A percentile compares a stretch with the other conserved stretches of the same genome.
phyloP scores from a whole-genome alignment of 2,329 filamentous ascomycete species.

The Lojkania enalia region DNA sequence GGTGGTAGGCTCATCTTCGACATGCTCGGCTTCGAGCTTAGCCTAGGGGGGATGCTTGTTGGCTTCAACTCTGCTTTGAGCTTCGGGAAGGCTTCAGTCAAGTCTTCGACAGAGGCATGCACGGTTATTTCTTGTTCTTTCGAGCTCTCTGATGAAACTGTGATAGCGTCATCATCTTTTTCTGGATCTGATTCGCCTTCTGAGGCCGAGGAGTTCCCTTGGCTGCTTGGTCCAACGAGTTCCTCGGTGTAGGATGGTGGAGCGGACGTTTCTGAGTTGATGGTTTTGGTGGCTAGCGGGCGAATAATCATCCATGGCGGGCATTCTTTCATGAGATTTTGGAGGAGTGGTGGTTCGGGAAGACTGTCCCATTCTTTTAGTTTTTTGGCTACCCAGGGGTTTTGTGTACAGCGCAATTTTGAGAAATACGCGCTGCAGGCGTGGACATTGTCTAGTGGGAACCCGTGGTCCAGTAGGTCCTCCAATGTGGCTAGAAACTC shows the following conservation, averaged over 20 bases:
- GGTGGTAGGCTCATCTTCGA: slow-evolving; percentile 19
- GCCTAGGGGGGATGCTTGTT: slow-evolving; percentile 10
- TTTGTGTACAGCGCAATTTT: slow-evolving; percentile 42
- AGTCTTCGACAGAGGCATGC: slow-evolving; percentile 30
- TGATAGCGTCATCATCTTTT: not conserved
- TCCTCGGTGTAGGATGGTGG: slow-evolving; percentile 20
- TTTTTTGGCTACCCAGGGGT: slow-evolving; percentile 41
- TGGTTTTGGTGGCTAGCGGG: slow-evolving; percentile 24
- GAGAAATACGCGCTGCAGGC: slow-evolving; percentile 45
- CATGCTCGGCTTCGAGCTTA: slow-evolving; percentile 5
- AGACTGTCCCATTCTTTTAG: slow-evolving; percentile 37
- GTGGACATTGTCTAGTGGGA: slow-evolving; percentile 38
- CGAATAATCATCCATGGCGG: slow-evolving; percentile 38
- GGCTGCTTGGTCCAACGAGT: slow-evolving; percentile 11
- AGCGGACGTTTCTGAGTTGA: slow-evolving; percentile 17
- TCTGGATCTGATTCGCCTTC: slow-evolving; percentile 26
- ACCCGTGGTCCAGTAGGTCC: slow-evolving; percentile 39
- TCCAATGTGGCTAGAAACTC: slow-evolving; percentile 38
- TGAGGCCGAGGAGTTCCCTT: slow-evolving; percentile 11
- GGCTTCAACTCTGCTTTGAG: slow-evolving; percentile 2
- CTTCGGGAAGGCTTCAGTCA: slow-evolving; percentile 24
- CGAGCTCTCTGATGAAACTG: slow-evolving; percentile 7
- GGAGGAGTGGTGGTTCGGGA: slow-evolving; percentile 22
- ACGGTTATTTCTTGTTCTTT: slow-evolving; percentile 32
- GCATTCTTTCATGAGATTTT: slow-evolving; percentile 35